These are phyloP conservation scores for Chlorokybus atmophyticus DNA, from an alignment of 139 green algal genomes.

Conservation along the genomic window DNA sequence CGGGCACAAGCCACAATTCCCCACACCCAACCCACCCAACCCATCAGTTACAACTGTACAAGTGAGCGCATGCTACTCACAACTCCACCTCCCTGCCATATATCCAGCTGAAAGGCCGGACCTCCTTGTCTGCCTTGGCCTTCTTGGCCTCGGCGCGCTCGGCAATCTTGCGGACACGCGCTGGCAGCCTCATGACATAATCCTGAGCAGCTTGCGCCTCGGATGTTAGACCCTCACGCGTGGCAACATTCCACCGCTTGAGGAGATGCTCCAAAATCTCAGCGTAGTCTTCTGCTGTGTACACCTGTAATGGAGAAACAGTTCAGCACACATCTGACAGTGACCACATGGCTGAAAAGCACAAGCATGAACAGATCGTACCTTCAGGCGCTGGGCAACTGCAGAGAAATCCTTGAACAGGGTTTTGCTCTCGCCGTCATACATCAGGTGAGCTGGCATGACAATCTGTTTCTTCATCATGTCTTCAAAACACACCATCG, in stretches of 20 bases:
- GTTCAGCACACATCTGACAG: no score
- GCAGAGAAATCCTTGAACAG: slow-evolving; percentile 68
- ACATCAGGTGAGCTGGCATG: slow-evolving; percentile 95
- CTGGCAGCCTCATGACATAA: slow-evolving; percentile 51
- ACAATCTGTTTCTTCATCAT: slow-evolving; percentile 99
- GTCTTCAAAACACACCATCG: slow-evolving; percentile 84
- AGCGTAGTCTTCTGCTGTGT: slow-evolving; percentile 74
- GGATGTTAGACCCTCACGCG: slow-evolving; percentile 35
- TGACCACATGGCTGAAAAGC: no score
- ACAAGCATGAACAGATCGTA: no score
- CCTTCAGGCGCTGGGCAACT: slow-evolving; percentile 78
- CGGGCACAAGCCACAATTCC: no score
- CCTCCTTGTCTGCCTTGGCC: slow-evolving; percentile 37
- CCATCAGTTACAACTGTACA: no score
- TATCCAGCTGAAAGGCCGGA: slow-evolving; percentile 70
- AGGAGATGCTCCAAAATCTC: slow-evolving; percentile 91
- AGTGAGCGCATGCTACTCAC: no score
- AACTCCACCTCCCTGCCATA: slow-evolving; percentile 65
- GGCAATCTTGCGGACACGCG: slow-evolving; percentile 69
- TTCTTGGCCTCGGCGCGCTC: slow-evolving; percentile 55
- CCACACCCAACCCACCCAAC: no score
- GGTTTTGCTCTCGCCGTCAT: slow-evolving; percentile 66
- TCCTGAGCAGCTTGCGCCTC: slow-evolving; percentile 41
- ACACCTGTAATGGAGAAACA: no score
- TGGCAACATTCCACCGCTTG: slow-evolving; percentile 57